Conservation (phyloP, 805 yeast species). For the Pichia scutulata region DNA sequence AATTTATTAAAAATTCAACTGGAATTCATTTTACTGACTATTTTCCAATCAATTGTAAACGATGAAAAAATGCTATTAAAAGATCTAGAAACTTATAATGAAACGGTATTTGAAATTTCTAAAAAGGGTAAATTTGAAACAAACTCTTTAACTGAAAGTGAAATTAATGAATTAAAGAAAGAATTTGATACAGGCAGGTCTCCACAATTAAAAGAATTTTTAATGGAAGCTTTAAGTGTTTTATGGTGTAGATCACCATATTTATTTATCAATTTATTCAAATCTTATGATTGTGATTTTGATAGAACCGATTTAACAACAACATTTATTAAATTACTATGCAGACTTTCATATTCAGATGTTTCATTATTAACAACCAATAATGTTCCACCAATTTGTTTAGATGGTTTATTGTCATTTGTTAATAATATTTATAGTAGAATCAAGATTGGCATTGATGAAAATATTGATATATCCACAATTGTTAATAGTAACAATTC, state of each 20-base stretch:
- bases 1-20: constrained; percentile 67
- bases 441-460: constrained; percentile 29
- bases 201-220: constrained; percentile 59
- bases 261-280: constrained; percentile 68
- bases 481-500: constrained; percentile 18
- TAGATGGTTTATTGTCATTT: constrained; percentile 76
- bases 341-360: constrained; percentile 78
- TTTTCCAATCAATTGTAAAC: constrained; percentile 40
- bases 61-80: constrained; percentile 20
- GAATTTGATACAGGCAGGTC: constrained; percentile 41
- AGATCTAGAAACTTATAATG: constrained; percentile 22
- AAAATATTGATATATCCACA: constrained; percentile 17
- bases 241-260: constrained; percentile 75
- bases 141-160: constrained; percentile 21
- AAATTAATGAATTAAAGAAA: constrained; percentile 21
- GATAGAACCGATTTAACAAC: constrained; percentile 74
- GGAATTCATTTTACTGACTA: constrained; percentile 59
- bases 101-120: constrained; percentile 25
- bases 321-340: constrained; percentile 58
- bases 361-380: constrained; percentile 73
- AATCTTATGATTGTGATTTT: constrained; percentile 84
- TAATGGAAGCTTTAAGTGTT: constrained; percentile 77
- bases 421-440: constrained; percentile 54
- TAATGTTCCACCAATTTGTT: constrained; percentile 86
- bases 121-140: constrained; percentile 21